Evolutionary conservation across 176 grass and related monocot species (phyloP), one percentile per base, ranked within the genome.

Genomic region (Rhynchospora tenuis): DNA sequence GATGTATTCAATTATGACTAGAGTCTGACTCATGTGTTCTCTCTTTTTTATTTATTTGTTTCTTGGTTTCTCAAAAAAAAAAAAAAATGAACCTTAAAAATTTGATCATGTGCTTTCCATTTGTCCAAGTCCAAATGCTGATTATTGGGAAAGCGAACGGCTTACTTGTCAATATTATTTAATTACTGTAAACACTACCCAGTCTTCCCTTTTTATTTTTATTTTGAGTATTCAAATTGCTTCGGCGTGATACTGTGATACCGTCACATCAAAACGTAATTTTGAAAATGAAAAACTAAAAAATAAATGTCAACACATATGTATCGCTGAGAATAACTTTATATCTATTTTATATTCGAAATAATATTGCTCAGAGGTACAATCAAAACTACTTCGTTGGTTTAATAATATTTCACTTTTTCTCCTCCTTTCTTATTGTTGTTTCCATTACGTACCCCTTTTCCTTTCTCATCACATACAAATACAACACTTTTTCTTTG

Each of bases 101-200:
- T 52, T 74, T 27, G 70, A 73, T 26, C 11, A 81, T 82, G 59
- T 65, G 11, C 2, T 59, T 45, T 62, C 45, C 20, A 28, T 82
- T 38, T 66, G 59, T 48, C 59, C 59, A 82, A 82, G 79, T 82
- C 59, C 44, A 51, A 27, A 52, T 74, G 71, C 71, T 26, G 14
- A 51, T 74, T 52, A 28, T 16, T 27, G 12, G 45, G 22, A 74
- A 51, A 51, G 22, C 48, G 6, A n/a, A 24, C 5, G 10, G 5
- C 45, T 74, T 48, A 26, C 29, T 24, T 73, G 46, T 52, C 71
- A 74, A 52, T 74, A 27, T 69, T 74, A 74, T 15, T 26, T 52
- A 27, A 52, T 74, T 51, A 50, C 15, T 74, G 4, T 42, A 9
- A 38, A 19, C 16, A 38, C 29, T 42, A 33, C 6, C 13, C 5